phyloP scores from a whole-genome alignment of 345 rosid species.

The Linum usitatissimum region DNA sequence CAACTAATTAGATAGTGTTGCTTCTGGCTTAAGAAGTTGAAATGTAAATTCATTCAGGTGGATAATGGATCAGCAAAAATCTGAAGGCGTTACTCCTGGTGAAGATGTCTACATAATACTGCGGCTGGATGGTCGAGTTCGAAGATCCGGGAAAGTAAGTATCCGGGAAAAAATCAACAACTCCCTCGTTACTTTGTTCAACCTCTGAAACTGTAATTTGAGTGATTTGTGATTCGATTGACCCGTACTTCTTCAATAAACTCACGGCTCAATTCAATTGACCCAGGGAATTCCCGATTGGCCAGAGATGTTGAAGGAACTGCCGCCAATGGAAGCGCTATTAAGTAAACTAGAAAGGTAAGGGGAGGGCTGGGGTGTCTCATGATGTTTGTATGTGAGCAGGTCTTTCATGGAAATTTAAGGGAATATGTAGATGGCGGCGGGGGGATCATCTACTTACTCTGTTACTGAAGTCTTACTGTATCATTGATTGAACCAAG shows the following conservation, averaged over 20 bases:
- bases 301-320: slow-evolving; percentile 65
- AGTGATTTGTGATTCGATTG: no score
- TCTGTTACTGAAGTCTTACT: no score
- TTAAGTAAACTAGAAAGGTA: slow-evolving; percentile 80
- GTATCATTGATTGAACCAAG: no score
- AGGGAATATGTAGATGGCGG: no score
- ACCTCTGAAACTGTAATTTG: no score
- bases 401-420: no score
- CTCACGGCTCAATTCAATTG: not conserved
- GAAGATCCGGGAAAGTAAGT: slow-evolving; percentile 82
- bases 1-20: not conserved
- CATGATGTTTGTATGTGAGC: no score
- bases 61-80: slow-evolving; percentile 81
- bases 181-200: no score
- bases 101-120: slow-evolving; percentile 81
- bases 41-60: slow-evolving; percentile 39
- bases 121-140: slow-evolving; percentile 92
- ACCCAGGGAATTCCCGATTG: slow-evolving; percentile 88
- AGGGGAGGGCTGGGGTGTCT: not conserved
- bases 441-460: no score
- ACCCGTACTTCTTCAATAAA: no score
- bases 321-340: slow-evolving; percentile 71
- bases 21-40: slow-evolving; percentile 7
- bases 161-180: not conserved
- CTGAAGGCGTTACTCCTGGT: slow-evolving; percentile 79